These are phyloP conservation scores for Corchorus olitorius DNA, from an alignment of 345 rosid species.

Conservation along the genomic window DNA sequence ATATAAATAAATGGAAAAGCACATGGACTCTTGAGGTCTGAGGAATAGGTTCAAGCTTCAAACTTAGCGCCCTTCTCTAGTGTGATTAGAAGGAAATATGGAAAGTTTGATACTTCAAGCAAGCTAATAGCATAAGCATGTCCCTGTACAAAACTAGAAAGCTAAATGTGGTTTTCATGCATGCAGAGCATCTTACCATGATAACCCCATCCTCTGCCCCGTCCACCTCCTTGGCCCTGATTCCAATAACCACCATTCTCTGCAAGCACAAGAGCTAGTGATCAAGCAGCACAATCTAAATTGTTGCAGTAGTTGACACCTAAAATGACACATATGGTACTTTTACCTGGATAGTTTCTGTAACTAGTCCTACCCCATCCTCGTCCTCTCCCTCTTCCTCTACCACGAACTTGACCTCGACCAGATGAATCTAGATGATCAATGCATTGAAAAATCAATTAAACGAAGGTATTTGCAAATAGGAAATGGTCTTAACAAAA, in stretches of 20 bases:
- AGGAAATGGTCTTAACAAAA: neutral
- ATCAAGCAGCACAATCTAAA: neutral
- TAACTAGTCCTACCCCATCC: slow-evolving; percentile 39
- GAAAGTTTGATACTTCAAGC: neutral
- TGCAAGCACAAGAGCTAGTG: neutral
- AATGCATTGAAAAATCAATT: too few relatives aligned
- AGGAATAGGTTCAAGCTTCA: too few relatives aligned
- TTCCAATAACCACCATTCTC: slow-evolving; percentile 39
- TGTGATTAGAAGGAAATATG: neutral
- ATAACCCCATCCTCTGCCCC: slow-evolving; percentile 57
- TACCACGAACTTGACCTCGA: slow-evolving; percentile 46
- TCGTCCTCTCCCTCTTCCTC: slow-evolving; percentile 64
- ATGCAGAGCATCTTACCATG: slow-evolving; percentile 37
- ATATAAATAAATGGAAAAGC: too few relatives aligned
- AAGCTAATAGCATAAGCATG: too few relatives aligned
- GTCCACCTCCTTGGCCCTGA: slow-evolving; percentile 45
- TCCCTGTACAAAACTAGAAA: neutral
- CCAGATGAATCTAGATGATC: slow-evolving; percentile 41
- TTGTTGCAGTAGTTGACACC: neutral
- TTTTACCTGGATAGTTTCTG: slow-evolving; percentile 42
- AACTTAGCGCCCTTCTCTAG: neutral
- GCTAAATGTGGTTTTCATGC: neutral
- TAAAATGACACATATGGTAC: neutral
- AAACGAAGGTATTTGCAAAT: too few relatives aligned
- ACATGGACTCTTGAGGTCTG: too few relatives aligned